Evolutionary conservation across 2,329 filamentous ascomycete genomes (phyloP).

Genomic region (Colletotrichum lindemuthianum): DNA sequence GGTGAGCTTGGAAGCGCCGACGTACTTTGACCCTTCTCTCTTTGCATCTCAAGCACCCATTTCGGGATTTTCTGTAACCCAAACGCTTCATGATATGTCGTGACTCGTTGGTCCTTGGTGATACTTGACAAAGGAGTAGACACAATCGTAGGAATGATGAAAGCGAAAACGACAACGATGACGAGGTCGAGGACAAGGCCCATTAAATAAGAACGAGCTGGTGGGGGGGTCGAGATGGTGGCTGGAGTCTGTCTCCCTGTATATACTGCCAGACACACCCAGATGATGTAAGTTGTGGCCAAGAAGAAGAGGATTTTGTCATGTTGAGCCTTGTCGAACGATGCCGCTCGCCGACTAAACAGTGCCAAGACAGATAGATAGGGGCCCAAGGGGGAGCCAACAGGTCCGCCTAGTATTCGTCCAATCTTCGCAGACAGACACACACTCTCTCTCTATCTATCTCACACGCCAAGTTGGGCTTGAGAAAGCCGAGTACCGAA

Average conservation of each 20-base stretch:
- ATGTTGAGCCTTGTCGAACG: slow-evolving; percentile 30
- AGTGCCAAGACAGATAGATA: slow-evolving; percentile 10
- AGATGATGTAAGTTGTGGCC: background rate
- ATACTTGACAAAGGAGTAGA: background rate
- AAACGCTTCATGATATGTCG: slow-evolving; percentile 41
- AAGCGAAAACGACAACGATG: slow-evolving; percentile 32
- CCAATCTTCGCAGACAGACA: slow-evolving; percentile 11
- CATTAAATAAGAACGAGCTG: slow-evolving; percentile 25
- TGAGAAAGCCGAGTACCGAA: too few relatives aligned
- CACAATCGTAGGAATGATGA: background rate
- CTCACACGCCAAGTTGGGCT: too few relatives aligned
- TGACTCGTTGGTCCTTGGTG: slow-evolving; percentile 1
- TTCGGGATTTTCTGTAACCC: slow-evolving; percentile 49
- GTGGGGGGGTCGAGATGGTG: slow-evolving; percentile 19
- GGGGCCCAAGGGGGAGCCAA: slow-evolving; percentile 7
- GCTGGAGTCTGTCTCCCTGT: slow-evolving; percentile 23
- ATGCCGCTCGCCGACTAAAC: slow-evolving; percentile 7
- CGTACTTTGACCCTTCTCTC: slow-evolving; percentile 49
- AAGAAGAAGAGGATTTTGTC: slow-evolving; percentile 10
- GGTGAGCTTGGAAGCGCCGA: background rate
- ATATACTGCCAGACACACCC: slow-evolving; percentile 17
- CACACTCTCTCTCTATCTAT: too few relatives aligned
- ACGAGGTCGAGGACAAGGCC: slow-evolving; percentile 25
- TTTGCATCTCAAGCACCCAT: slow-evolving; percentile 48
- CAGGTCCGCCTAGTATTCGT: slow-evolving; percentile 23